Percentiles rank a stretch among this genome's conserved stretches.
Evolutionary conservation across 495 filamentous ascomycete species (phyloP).

Genomic region (Talaromyces nanjingensis): DNA sequence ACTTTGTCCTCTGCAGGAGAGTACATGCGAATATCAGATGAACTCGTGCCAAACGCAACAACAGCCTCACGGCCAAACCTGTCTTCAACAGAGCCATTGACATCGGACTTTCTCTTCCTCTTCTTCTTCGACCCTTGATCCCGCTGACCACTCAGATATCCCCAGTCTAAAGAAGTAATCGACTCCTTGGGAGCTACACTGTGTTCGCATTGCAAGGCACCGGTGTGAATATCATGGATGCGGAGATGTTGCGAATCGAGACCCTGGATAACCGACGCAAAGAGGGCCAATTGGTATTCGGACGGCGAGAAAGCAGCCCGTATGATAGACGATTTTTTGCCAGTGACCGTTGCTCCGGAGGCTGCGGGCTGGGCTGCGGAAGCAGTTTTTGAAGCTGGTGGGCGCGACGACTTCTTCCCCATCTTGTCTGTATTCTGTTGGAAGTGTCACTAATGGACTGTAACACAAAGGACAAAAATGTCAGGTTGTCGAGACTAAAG

Average conservation of each 20-base stretch:
- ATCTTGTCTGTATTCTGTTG: conserved; percentile 26
- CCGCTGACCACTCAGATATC: conserved; percentile 33
- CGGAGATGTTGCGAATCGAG: conserved; percentile 53
- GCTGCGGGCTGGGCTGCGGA: conserved; percentile 39
- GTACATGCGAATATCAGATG: conserved; percentile 47
- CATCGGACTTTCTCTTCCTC: conserved; percentile 43
- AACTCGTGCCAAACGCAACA: conserved; percentile 48
- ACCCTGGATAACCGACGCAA: conserved; percentile 54
- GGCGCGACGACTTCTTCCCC: conserved; percentile 45
- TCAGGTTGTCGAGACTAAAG: neutral
- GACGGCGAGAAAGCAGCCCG: conserved; percentile 50
- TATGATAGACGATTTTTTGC: conserved; percentile 43
- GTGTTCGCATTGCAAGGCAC: conserved; percentile 51
- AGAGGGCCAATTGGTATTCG: conserved; percentile 48
- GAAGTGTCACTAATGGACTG: neutral
- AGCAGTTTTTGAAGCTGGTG: conserved; percentile 37
- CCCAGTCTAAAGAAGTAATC: conserved; percentile 54
- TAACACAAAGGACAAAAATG: neutral
- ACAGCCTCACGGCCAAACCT: conserved; percentile 27
- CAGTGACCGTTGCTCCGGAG: conserved; percentile 26
- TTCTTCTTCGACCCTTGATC: conserved; percentile 45
- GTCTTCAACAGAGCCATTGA: conserved; percentile 34
- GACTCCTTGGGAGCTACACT: conserved; percentile 41
- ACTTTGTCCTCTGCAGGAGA: conserved; percentile 46
- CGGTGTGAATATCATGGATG: conserved; percentile 52